Base-by-base conservation (phyloP, 768 basidiomycete species). In the Suillus weaverae region DNA sequence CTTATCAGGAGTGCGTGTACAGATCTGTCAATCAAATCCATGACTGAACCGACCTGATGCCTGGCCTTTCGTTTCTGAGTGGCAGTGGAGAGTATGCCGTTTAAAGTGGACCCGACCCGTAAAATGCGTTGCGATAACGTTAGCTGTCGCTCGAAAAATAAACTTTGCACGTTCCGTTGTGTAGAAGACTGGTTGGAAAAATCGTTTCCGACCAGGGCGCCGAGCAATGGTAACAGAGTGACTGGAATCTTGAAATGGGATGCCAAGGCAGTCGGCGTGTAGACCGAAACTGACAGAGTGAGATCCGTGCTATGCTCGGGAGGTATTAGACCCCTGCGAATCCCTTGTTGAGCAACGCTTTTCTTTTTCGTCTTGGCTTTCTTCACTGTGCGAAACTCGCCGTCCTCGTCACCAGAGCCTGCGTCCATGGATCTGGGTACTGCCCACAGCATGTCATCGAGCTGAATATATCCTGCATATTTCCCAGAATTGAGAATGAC, bases 151-250 rank as follows among this genome's bases (percentile, higher is more conserved):
- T 90, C 87, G 70, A 93, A 94, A 73, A 94, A 92, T 30, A 90
- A 70, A 0, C 78, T 80, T 71, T 87, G 89, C 10, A 85, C 77
- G 65, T 81, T 83, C 50, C 81, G 83, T 26, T 81, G 80, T 46
- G 79, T 78, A 8, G 82, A 77, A 54, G 85, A 82, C 11, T 71
- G 81, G 57, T 81, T 83, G 0, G 90, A 84, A 71, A 86, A 94
- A 73, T 94, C 93, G 70, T 94, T 94, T 57, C 93, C 93, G 5
- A 92, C 84, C 20, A 94, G 77, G 11, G 92, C 89, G 22, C 87
- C 91, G 4, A 94, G 78, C 7, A 95, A 81, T 1, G 93, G 93
- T 36, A 95, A 84, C 44, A 94, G 81, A 0, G 89, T 84, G 8
- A 85, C 78, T 1, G 92, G 89, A 14, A 94, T 77, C 55, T 86